Percentiles rank a stretch among this genome's conserved stretches.
phyloP scores from a whole-genome alignment of 2,329 filamentous ascomycete species.

The Fusarium sp. region DNA sequence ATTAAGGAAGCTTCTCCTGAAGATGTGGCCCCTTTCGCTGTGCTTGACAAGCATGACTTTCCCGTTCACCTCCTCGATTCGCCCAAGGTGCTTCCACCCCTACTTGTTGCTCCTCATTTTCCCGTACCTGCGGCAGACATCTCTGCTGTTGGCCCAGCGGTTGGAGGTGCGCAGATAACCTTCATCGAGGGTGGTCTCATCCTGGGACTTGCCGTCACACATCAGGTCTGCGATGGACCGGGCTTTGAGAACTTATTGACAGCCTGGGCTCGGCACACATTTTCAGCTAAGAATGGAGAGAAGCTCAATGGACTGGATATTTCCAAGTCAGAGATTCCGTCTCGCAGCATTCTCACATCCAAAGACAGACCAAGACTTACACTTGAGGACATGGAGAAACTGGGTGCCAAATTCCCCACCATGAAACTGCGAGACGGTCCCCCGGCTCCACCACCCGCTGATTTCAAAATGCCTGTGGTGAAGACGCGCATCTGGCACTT shows the following conservation, averaged over 20 bases:
- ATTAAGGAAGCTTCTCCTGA: constrained; percentile 10
- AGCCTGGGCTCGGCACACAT: constrained; percentile 21
- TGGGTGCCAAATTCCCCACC: neutral
- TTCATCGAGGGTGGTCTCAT: constrained; percentile 31
- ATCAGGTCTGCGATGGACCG: constrained; percentile 30
- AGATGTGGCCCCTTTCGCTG: neutral
- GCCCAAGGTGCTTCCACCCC: neutral
- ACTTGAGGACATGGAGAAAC: neutral
- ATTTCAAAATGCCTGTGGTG: constrained; percentile 30
- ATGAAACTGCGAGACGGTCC: constrained; percentile 27
- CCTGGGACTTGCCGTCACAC: constrained; percentile 24
- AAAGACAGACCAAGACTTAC: neutral
- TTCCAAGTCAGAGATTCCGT: neutral
- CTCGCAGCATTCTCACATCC: neutral
- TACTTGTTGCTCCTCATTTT: constrained; percentile 4
- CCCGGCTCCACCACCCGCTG: constrained; percentile 13
- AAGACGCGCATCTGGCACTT: constrained; percentile 32
- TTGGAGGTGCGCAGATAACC: constrained; percentile 27
- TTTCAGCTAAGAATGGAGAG: neutral
- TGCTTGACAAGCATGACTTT: constrained; percentile 18
- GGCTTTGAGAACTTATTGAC: constrained; percentile 30
- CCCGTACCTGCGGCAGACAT: constrained; percentile 2
- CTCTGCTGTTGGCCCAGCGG: constrained; percentile 5
- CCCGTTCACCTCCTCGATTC: constrained; percentile 23
- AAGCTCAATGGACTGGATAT: neutral